These are phyloP conservation scores for Xylaria hypoxylon DNA, from an alignment of 2,329 filamentous ascomycete species.

Conservation along the genomic window DNA sequence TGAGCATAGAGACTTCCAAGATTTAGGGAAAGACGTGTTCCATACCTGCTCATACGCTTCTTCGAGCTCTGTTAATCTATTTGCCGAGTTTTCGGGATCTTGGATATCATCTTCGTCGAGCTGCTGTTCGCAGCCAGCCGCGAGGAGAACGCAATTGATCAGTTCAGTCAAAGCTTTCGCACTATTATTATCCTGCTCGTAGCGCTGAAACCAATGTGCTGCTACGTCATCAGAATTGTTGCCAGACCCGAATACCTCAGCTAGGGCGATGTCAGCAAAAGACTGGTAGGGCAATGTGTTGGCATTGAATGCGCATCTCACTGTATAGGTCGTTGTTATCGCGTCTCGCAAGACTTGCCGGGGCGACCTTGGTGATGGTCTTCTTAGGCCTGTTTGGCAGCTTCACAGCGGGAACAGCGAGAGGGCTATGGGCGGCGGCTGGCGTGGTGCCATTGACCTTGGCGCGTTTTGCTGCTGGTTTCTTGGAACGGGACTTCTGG, in stretches of 20 bases:
- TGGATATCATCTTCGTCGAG: slow-evolving; percentile 86
- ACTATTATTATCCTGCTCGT: slow-evolving; percentile 65
- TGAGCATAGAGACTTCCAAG: slow-evolving; percentile 46
- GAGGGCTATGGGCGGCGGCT: slow-evolving; percentile 52
- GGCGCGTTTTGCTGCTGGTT: slow-evolving; percentile 72
- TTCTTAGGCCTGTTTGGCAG: slow-evolving; percentile 69
- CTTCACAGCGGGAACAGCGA: slow-evolving; percentile 50
- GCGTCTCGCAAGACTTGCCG: slow-evolving; percentile 61
- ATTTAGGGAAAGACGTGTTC: slow-evolving; percentile 30
- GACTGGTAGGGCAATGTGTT: not conserved
- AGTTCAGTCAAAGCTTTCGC: slow-evolving; percentile 69
- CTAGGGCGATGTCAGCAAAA: slow-evolving; percentile 54
- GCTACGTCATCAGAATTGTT: slow-evolving; percentile 68
- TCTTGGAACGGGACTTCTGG: slow-evolving; percentile 61
- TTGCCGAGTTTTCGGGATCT: slow-evolving; percentile 87
- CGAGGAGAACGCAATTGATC: slow-evolving; percentile 74
- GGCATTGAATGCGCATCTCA: slow-evolving; percentile 51
- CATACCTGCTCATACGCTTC: slow-evolving; percentile 83
- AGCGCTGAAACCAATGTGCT: slow-evolving; percentile 69
- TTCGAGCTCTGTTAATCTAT: slow-evolving; percentile 84
- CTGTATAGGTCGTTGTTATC: slow-evolving; percentile 68
- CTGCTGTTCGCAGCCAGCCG: slow-evolving; percentile 83
- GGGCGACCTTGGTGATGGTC: slow-evolving; percentile 63
- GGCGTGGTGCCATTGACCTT: slow-evolving; percentile 69
- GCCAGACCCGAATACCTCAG: slow-evolving; percentile 72